Base-by-base conservation (phyloP, 148 eudicot genomes). In the Pharnaceum exiguum region DNA sequence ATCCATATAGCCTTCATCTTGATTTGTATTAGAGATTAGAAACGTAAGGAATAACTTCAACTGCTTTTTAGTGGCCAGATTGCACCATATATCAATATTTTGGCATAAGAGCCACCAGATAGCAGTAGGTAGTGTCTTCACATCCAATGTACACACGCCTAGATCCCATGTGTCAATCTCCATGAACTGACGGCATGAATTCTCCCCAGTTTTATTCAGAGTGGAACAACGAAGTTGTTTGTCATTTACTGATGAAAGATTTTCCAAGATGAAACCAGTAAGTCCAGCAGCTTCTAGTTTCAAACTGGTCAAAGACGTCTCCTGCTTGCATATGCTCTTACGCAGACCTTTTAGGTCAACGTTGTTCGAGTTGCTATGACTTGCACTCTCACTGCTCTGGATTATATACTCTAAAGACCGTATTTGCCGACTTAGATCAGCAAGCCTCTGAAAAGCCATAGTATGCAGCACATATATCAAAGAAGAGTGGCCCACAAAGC, bases 371-470 rank as follows among this genome's bases (percentile, higher is more conserved):
- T 66, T 71, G 28, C 47, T 55, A 16, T 42, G 52, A 37, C 50
- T 47, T 36, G 48, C 46, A 60, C 56, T 59, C 50, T 72, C 66
- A 57, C 70, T 75, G 69, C 76, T 70, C 55, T 62, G 72, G 56
- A 81, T 39, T 55, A 60, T 33, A 69, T 85, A 93, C 66, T 86
- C 80, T 40, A 74, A 60, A 54, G 82, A 75, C 46, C 71, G 79
- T 48, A 89, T 74, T 66, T 74, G 83, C 82, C 85, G 72, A 70
- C 79, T 83, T 64, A 93, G 62, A 75, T 93, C 95, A 68, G 66
- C 83, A 79, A 93, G 86, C 80, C 91, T 82, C 79, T 93, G 96
- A 45, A 89, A 54, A 62, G 79, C 76, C 89, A 93, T 93, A 56
- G 68, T 51, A 64, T 76, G 83, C 63, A 86, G 54, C 26, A 83